Conservation (phyloP, 441 rosid species). For the Biscutella laevigata region DNA sequence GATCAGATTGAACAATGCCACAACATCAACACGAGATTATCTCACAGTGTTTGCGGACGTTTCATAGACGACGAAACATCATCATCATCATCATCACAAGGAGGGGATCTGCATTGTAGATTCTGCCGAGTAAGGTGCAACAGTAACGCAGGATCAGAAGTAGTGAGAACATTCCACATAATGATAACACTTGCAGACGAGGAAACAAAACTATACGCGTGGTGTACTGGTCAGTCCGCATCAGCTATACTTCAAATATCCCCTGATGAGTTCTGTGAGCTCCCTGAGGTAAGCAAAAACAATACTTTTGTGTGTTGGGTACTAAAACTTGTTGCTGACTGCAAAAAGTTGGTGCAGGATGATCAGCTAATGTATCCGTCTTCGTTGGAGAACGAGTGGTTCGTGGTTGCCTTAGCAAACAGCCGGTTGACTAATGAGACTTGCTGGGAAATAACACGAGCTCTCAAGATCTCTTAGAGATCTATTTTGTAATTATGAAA, state of each 20-base stretch:
- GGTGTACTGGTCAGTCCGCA: conserved; percentile 84
- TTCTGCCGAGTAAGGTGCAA: conserved; percentile 23
- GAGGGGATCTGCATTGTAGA: conserved; percentile 26
- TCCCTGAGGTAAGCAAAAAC: conserved; percentile 65
- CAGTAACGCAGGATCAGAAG: conserved; percentile 17
- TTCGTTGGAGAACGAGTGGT: conserved; percentile 63
- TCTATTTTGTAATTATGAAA: not conserved
- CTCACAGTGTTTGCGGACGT: conserved; percentile 64
- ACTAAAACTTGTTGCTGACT: too few species aligned
- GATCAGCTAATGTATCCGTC: conserved; percentile 71
- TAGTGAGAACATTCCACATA: conserved; percentile 27
- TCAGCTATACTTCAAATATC: conserved; percentile 78
- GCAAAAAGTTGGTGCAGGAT: conserved; percentile 41
- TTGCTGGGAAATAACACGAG: conserved; percentile 78
- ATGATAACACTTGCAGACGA: conserved; percentile 26
- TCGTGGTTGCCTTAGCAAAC: conserved; percentile 58
- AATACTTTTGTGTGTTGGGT: not conserved
- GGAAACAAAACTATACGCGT: conserved; percentile 43
- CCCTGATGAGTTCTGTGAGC: conserved; percentile 67
- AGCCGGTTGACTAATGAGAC: conserved; percentile 26
- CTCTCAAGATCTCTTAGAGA: conserved; percentile 48
- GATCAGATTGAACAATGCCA: conserved; percentile 60
- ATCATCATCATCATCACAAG: conserved; percentile 9
- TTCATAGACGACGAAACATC: conserved; percentile 37
- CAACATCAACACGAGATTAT: conserved; percentile 41